Conservation (phyloP, 2,329 filamentous ascomycete genomes). For the Aspergillus viridinutans region DNA sequence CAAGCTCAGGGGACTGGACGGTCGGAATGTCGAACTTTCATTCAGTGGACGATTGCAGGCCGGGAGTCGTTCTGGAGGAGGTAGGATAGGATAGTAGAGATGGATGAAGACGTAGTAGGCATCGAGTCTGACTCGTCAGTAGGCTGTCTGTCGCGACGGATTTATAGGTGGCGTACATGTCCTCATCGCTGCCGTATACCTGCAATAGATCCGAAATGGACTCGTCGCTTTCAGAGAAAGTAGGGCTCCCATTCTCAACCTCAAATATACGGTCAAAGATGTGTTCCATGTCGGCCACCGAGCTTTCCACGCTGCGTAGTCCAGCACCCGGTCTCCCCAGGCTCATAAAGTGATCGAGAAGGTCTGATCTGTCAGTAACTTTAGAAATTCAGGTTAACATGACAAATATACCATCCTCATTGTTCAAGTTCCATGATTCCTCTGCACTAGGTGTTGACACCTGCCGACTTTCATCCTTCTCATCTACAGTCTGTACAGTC, state of each 20-base stretch:
- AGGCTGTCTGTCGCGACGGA: not conserved
- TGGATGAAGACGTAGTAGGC: constrained; percentile 32
- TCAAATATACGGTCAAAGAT: not conserved
- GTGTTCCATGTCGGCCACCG: not conserved
- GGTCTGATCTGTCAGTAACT: not conserved
- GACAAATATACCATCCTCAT: not conserved
- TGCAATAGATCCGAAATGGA: not conserved
- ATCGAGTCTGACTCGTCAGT: constrained; percentile 18
- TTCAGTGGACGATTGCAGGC: constrained; percentile 11
- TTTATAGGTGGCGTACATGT: not conserved
- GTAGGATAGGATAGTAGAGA: constrained; percentile 26
- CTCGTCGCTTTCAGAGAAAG: not conserved
- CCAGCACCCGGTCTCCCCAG: not conserved
- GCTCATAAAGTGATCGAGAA: not conserved
- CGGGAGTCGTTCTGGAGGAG: constrained; percentile 15
- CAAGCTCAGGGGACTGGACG: constrained; percentile 22
- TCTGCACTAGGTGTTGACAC: not conserved
- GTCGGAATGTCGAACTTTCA: constrained; percentile 11
- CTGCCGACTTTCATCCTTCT: not conserved
- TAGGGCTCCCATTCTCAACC: not conserved
- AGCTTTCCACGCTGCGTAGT: not conserved
- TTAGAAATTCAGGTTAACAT: not conserved
- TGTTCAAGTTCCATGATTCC: not conserved
- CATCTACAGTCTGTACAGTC: not conserved
- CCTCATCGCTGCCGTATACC: not conserved